These are phyloP conservation scores for Pachyrhizus erosus DNA, from an alignment of 306 rosid genomes.

Conservation along the genomic window DNA sequence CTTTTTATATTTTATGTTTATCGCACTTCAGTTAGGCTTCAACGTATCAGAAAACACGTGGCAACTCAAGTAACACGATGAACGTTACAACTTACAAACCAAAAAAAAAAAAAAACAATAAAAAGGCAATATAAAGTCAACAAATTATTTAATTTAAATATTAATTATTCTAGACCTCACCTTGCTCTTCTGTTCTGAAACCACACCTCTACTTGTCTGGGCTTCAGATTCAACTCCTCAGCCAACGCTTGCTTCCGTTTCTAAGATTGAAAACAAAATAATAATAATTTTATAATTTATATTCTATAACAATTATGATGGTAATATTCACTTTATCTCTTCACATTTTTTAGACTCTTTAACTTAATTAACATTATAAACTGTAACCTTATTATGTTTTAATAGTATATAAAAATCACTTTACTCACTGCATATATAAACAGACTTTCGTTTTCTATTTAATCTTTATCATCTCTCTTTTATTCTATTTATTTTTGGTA, in stretches of 20 bases:
- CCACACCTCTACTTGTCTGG: slow-evolving; percentile 95
- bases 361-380: no score
- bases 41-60: not conserved
- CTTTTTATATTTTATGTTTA: not conserved
- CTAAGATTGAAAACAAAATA: slow-evolving; percentile 35
- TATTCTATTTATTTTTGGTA: no score
- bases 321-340: no score
- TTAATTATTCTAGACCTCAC: slow-evolving; percentile 44
- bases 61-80: not conserved
- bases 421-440: no score
- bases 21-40: not conserved
- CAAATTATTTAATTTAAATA: not conserved
- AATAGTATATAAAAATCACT: no score
- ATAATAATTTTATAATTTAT: not conserved
- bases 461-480: no score
- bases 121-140: slow-evolving; percentile 3
- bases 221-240: slow-evolving; percentile 65
- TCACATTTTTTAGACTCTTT: no score
- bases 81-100: not conserved
- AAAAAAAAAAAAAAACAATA: not conserved
- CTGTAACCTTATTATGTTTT: no score
- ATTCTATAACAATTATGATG: no score
- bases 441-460: no score
- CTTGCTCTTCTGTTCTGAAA: slow-evolving; percentile 90
- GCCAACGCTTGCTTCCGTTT: slow-evolving; percentile 81